Evolutionary conservation across 495 filamentous ascomycete species (phyloP), one percentile per base, ranked within the genome.

Genomic region (Neurospora sp.): DNA sequence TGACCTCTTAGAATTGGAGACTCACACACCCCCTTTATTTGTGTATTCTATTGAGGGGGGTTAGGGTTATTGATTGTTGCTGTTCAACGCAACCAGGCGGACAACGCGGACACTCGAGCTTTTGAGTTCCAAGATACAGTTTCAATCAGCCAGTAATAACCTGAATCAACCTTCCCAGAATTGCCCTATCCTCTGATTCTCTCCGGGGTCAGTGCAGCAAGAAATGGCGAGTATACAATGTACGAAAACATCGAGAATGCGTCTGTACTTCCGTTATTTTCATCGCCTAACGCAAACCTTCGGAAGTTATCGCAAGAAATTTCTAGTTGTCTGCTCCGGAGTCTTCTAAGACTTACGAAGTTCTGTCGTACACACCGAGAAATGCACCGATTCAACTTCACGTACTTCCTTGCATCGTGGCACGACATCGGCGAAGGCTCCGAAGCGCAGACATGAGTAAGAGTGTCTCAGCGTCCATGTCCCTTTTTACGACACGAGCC

Each of bases 241-340:
- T n/a, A 7, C 5, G 17, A 8, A 45, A 45, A 8, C n/a, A 20
- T 20, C 17, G 17, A n/a, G 6, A 1, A 16, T 44, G 8, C 41
- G 17, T 7, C 17, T 8, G 6, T 17, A 8, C 17, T n/a, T 8
- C 41, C 16, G 6, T n/a, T 44, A 2, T 17, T 40, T 44, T 16
- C 7, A 44, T n/a, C 16, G 5, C 41, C 16, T 42, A 17, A 42
- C 6, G 41, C 41, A 44, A n/a, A 44, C 7, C 41, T 9, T 44
- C 7, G 17, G 0, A 44, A 16, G 1, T 16, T 16, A 42, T 42
- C 40, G 40, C 40, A 16, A 7, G 14, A 42, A 16, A 5, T 16
- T 16, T 0, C 12, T 17, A 17, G 0, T n/a, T 17, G 10, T 12
- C 4, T 22, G 0, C 48, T 27, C 48, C 1, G 0, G 4, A 27